Evolutionary conservation across 176 grass and related monocot genomes (phyloP).

Genomic region (Musa troglodytarum): DNA sequence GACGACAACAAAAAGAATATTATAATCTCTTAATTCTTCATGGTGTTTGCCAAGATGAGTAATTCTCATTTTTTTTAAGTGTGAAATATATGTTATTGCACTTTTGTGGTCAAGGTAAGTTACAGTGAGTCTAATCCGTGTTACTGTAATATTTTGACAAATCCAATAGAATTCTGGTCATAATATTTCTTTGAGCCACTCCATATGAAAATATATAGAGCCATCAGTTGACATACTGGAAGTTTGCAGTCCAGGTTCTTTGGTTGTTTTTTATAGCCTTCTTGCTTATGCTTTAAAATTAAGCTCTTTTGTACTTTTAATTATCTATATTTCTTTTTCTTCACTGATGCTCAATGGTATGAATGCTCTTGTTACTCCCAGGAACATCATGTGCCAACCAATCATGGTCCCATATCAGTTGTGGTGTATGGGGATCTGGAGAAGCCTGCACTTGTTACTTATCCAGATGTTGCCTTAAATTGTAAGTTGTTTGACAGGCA

Average conservation of each 20-base stretch:
- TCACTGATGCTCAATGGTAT: not conserved
- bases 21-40: not conserved
- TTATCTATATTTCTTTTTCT: not conserved
- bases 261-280: not conserved
- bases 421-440: constrained; percentile 9
- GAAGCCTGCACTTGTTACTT: constrained; percentile 17
- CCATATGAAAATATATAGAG: too few species aligned
- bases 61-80: too few species aligned
- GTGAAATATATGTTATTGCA: too few species aligned
- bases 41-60: too few species aligned
- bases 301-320: not conserved
- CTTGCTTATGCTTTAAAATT: not conserved
- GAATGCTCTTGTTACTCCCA: not conserved
- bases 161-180: too few species aligned
- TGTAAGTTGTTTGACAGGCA: not conserved
- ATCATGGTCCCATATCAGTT: constrained; percentile 3
- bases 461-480: constrained; percentile 15
- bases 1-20: not conserved
- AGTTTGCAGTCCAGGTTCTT: not conserved
- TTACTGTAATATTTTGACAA: too few species aligned
- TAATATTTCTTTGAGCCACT: too few species aligned
- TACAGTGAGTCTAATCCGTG: too few species aligned
- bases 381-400: constrained; percentile 18
- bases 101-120: too few species aligned
- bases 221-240: not conserved